Conservation (phyloP, 257 asterid species). For the Plantago ovata region DNA sequence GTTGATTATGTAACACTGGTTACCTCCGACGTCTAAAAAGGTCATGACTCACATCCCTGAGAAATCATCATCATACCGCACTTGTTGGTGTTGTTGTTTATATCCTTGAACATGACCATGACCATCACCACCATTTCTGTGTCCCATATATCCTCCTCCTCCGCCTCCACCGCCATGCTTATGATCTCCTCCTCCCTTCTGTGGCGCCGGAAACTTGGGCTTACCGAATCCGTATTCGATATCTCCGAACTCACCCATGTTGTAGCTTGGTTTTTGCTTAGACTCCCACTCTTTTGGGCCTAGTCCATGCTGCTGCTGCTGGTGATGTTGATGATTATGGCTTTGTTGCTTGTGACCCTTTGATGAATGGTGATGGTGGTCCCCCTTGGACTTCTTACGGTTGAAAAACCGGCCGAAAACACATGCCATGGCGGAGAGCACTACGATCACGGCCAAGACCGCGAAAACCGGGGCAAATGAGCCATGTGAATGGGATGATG, state of each 20-base stretch:
- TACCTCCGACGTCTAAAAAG: too few species aligned
- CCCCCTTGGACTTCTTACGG: conserved; percentile 34
- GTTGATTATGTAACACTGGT: too few species aligned
- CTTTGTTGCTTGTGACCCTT: conserved; percentile 26
- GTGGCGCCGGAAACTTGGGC: conserved; percentile 18
- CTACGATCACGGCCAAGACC: conserved; percentile 65
- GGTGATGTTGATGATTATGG: neutral
- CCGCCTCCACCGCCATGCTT: conserved; percentile 1
- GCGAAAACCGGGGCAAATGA: conserved; percentile 74
- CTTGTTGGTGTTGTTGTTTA: conserved; percentile 31
- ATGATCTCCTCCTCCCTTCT: neutral
- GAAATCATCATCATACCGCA: conserved; percentile 48
- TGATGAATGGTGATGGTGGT: conserved; percentile 18
- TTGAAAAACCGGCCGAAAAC: conserved; percentile 68
- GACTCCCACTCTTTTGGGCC: conserved; percentile 24
- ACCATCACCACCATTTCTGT: conserved; percentile 23
- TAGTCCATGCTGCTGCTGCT: neutral
- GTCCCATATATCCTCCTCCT: conserved; percentile 24
- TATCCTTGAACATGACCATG: neutral
- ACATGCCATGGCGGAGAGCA: conserved; percentile 57
- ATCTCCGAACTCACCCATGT: neutral
- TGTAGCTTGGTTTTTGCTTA: neutral
- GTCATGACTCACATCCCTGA: conserved; percentile 15
- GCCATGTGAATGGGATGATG: conserved; percentile 48
- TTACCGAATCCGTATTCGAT: conserved; percentile 20